A percentile compares a stretch with the other conserved stretches of the same genome.
Evolutionary conservation across 2,329 filamentous ascomycete species (phyloP).

Genomic region (Penicillium sp.): DNA sequence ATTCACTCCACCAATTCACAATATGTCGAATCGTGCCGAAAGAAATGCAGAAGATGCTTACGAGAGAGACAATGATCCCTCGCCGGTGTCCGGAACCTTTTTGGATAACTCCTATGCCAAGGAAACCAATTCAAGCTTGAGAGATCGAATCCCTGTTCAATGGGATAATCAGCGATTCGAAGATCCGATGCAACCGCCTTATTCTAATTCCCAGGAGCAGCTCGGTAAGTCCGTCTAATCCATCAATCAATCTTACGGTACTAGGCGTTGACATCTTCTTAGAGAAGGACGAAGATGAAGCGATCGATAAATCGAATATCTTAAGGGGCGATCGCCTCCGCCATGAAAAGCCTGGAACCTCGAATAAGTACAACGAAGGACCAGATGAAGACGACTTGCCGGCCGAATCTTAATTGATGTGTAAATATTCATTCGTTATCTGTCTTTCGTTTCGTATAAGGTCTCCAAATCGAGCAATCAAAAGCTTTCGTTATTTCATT

Average conservation of each 20-base stretch:
- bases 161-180: constrained; percentile 21
- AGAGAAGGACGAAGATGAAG: constrained; percentile 21
- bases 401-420: not conserved
- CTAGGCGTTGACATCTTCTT: too few species aligned
- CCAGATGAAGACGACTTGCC: constrained; percentile 24
- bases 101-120: constrained; percentile 23
- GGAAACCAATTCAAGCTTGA: constrained; percentile 17
- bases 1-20: too few species aligned
- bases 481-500: too few species aligned
- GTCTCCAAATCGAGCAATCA: too few species aligned
- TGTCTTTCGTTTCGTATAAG: too few species aligned
- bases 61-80: constrained; percentile 8
- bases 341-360: constrained; percentile 22
- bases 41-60: constrained; percentile 8
- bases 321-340: constrained; percentile 22
- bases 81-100: constrained; percentile 4
- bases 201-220: constrained; percentile 28
- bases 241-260: not conserved
- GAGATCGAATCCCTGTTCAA: constrained; percentile 22
- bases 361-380: constrained; percentile 23
- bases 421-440: too few species aligned
- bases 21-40: constrained; percentile 6
- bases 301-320: constrained; percentile 22
- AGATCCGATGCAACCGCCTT: constrained; percentile 29
- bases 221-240: constrained; percentile 20